Evolutionary conservation across 305 asterid genomes (phyloP).

Genomic region (Fraxinus sp.): DNA sequence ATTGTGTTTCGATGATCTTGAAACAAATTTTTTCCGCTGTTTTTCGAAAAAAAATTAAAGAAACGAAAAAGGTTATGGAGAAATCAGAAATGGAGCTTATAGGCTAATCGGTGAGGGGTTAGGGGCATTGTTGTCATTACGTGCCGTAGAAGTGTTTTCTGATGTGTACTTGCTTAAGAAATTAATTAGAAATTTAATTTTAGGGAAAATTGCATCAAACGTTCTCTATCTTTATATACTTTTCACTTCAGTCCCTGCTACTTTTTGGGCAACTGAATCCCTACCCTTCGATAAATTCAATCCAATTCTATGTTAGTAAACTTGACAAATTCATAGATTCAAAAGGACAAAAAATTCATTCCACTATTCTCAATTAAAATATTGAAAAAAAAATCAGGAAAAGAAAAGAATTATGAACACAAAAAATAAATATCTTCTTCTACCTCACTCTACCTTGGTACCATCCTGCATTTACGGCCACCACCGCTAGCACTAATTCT

Average conservation of each 20-base stretch:
- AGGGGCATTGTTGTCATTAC: conserved; percentile 59
- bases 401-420: background rate
- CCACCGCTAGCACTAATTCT: background rate
- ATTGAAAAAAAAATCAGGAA: background rate
- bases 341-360: background rate
- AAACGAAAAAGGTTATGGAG: conserved; percentile 6
- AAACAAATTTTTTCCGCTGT: background rate
- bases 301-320: no score
- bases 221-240: background rate
- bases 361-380: background rate
- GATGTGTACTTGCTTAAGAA: background rate
- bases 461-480: background rate
- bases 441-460: background rate
- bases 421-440: background rate
- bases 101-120: conserved; percentile 20
- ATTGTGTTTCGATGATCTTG: conserved; percentile 3
- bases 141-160: conserved; percentile 39
- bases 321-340: no score
- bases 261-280: background rate
- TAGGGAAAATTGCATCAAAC: background rate
- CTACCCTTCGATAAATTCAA: background rate
- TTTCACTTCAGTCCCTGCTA: background rate
- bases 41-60: background rate
- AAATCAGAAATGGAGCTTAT: background rate
- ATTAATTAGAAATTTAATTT: background rate